A percentile compares a stretch with the other conserved stretches of the same genome.
phyloP scores from a whole-genome alignment of 2,329 filamentous ascomycete genomes.

The Penicillium sp. region DNA sequence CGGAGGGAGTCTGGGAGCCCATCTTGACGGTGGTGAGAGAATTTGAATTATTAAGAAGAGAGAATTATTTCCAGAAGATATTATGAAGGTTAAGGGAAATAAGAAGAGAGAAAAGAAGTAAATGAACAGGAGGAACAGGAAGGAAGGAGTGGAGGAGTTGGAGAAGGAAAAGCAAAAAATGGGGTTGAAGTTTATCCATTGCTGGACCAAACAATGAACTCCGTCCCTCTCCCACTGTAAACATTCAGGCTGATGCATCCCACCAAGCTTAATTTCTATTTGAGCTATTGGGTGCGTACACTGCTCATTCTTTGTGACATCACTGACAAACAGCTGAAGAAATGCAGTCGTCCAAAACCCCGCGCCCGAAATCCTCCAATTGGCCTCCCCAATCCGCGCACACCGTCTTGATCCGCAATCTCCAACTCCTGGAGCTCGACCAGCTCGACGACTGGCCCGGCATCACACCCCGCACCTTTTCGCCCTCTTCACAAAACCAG shows the following conservation, averaged over 20 bases:
- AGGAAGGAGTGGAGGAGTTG: constrained; percentile 11
- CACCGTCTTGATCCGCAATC: constrained; percentile 77
- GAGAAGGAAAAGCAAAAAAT: constrained; percentile 9
- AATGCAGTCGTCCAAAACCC: constrained; percentile 31
- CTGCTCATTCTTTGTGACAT: constrained; percentile 3
- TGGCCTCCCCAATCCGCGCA: constrained; percentile 58
- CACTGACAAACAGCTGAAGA: constrained; percentile 4
- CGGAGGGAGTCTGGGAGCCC: constrained; percentile 34
- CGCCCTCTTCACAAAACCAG: constrained; percentile 71
- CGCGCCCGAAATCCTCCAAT: constrained; percentile 37
- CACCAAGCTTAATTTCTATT: neutral
- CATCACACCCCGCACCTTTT: constrained; percentile 73
- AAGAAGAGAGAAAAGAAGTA: neutral
- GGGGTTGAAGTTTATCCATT: constrained; percentile 6
- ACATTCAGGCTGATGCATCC: neutral
- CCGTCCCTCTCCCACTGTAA: constrained; percentile 9
- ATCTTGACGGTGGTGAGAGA: constrained; percentile 24
- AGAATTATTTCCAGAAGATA: neutral
- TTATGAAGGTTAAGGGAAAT: constrained; percentile 4
- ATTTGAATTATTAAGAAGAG: neutral
- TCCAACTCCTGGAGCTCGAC: constrained; percentile 82
- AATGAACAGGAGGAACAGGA: constrained; percentile 6
- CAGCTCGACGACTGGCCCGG: constrained; percentile 77
- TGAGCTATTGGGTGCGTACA: neutral
- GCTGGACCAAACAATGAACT: constrained; percentile 17